Evolutionary conservation across 495 filamentous ascomycete species (phyloP).

Genomic region (Penicillium bialowiezense): DNA sequence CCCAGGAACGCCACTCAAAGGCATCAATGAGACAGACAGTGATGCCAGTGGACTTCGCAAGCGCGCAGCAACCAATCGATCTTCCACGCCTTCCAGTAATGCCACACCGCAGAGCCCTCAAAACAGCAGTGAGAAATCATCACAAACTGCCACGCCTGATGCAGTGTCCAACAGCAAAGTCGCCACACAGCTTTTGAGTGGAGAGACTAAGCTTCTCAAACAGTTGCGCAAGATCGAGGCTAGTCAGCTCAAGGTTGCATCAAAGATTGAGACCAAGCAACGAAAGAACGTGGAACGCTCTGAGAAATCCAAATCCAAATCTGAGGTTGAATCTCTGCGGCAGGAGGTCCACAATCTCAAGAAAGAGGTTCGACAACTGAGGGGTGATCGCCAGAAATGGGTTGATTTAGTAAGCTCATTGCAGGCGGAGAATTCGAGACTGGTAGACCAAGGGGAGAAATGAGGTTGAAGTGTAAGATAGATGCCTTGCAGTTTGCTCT

Average conservation of each 20-base stretch:
- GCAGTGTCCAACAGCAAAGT: conserved; percentile 25
- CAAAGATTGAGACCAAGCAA: conserved; percentile 46
- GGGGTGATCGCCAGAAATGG: conserved; percentile 60
- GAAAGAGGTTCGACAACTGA: conserved; percentile 55
- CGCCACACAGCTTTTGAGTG: conserved; percentile 26
- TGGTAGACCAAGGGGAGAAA: conserved; percentile 24
- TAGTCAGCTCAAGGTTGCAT: conserved; percentile 38
- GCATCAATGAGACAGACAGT: conserved; percentile 41
- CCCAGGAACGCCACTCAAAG: conserved; percentile 2
- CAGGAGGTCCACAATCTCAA: conserved; percentile 53
- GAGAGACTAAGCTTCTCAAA: conserved; percentile 40
- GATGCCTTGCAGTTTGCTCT: background rate
- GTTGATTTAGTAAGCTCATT: conserved; percentile 59
- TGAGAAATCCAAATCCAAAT: conserved; percentile 40
- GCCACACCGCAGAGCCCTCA: conserved; percentile 55
- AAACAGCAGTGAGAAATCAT: conserved; percentile 10
- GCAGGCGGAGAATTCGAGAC: conserved; percentile 60
- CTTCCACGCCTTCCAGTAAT: conserved; percentile 56
- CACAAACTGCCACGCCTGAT: conserved; percentile 12
- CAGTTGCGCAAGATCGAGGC: conserved; percentile 37
- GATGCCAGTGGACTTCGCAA: conserved; percentile 26
- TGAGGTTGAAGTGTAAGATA: background rate
- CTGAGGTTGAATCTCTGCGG: conserved; percentile 48
- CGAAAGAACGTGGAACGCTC: conserved; percentile 57
- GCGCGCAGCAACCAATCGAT: conserved; percentile 53